Percentiles rank a stretch among this genome's conserved stretches.
Evolutionary conservation across 495 filamentous ascomycete genomes (phyloP).

Genomic region (Hypoxylon lenormandii): DNA sequence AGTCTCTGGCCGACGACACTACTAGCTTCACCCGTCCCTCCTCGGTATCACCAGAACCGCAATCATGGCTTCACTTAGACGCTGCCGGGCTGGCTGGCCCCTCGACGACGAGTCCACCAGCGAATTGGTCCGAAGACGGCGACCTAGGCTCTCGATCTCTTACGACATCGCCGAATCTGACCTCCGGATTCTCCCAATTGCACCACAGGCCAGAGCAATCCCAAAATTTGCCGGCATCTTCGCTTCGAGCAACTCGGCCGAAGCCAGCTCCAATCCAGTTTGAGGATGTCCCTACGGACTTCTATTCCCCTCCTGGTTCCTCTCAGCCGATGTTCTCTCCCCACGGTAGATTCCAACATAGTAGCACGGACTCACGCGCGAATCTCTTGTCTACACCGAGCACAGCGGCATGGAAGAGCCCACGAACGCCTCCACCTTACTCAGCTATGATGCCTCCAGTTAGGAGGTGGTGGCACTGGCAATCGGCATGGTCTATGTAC

Average conservation of each 20-base stretch:
- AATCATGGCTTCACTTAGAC: constrained; percentile 17
- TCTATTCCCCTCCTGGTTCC: constrained; percentile 17
- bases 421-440: constrained; percentile 35
- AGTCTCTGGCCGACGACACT: constrained; percentile 10
- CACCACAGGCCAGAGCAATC: neutral
- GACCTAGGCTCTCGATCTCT: constrained; percentile 12
- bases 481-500: constrained; percentile 51
- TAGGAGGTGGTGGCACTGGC: constrained; percentile 38
- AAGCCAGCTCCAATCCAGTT: constrained; percentile 24
- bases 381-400: constrained; percentile 30
- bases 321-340: constrained; percentile 18
- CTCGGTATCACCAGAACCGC: constrained; percentile 17
- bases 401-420: constrained; percentile 28
- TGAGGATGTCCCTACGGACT: constrained; percentile 18
- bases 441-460: constrained; percentile 2
- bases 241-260: constrained; percentile 1
- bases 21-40: neutral
- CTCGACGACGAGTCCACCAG: neutral
- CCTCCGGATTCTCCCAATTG: neutral
- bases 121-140: constrained; percentile 7
- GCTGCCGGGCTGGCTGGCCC: neutral
- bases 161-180: constrained; percentile 3
- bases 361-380: constrained; percentile 19
- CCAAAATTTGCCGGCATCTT: neutral
- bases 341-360: constrained; percentile 17